Evolutionary conservation across 129 eudicot species (phyloP).

Genomic region (Saussurea involucrata): DNA sequence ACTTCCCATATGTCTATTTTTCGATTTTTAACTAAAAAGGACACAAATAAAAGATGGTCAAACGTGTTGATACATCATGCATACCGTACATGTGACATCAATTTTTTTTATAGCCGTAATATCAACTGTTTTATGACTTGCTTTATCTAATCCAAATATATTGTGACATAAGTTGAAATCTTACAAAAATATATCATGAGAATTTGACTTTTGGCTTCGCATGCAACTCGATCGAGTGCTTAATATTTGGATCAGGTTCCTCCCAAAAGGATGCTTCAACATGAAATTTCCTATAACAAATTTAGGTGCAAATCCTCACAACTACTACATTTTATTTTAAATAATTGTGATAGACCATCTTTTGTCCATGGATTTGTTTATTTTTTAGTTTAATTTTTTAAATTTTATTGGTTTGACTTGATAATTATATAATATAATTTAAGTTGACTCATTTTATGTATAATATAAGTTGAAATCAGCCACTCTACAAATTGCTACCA

Average conservation of each 20-base stretch:
- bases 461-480: neutral
- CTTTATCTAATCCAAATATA: neutral
- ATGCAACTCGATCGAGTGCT: constrained; percentile 16
- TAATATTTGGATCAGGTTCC: constrained; percentile 32
- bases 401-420: neutral
- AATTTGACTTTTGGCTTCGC: constrained; percentile 1
- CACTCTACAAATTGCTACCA: neutral
- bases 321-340: neutral
- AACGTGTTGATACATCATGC: neutral
- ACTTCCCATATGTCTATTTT: neutral
- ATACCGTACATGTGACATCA: neutral
- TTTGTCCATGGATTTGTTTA: neutral
- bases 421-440: neutral
- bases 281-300: constrained; percentile 3
- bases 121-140: neutral
- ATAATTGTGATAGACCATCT: neutral
- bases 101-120: neutral
- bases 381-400: neutral
- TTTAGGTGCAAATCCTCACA: neutral
- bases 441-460: neutral
- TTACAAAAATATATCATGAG: neutral
- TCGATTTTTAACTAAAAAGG: neutral
- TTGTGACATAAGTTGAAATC: neutral
- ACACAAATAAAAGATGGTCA: neutral
- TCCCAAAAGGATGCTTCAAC: constrained; percentile 10